A percentile compares a stretch with the other conserved stretches of the same genome.
These are phyloP conservation scores for Tolypocladium album DNA, from an alignment of 2,329 filamentous ascomycete species.

Conservation along the genomic window DNA sequence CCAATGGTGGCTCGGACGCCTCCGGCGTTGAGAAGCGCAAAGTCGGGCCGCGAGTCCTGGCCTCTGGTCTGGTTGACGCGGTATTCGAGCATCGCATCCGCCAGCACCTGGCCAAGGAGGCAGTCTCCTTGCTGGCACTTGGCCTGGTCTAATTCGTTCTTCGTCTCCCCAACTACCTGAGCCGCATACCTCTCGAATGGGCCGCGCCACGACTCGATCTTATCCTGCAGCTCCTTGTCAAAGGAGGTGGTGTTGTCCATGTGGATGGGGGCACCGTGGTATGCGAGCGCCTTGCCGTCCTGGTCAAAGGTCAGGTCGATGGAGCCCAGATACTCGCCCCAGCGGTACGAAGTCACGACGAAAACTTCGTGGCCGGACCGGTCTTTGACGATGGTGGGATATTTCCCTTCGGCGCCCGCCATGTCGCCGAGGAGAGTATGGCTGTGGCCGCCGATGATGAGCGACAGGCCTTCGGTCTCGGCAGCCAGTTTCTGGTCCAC, in stretches of 20 bases:
- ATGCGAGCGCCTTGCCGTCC: conserved; percentile 49
- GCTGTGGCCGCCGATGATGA: conserved; percentile 55
- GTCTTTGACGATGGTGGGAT: conserved; percentile 53
- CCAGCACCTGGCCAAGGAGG: conserved; percentile 42
- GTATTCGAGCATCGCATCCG: conserved; percentile 52
- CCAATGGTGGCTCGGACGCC: conserved; percentile 55
- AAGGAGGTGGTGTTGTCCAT: conserved; percentile 49
- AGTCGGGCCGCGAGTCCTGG: conserved; percentile 30
- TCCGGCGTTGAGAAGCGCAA: conserved; percentile 53
- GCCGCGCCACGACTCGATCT: conserved; percentile 46
- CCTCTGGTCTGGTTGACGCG: conserved; percentile 33
- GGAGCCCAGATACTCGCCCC: conserved; percentile 59
- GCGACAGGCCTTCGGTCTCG: conserved; percentile 50
- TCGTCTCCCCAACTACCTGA: conserved; percentile 23
- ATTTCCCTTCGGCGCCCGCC: conserved; percentile 45
- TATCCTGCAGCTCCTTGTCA: conserved; percentile 43
- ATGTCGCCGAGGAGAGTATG: conserved; percentile 51
- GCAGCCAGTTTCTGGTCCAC: conserved; percentile 50
- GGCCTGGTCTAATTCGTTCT: conserved; percentile 47
- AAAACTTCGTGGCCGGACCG: conserved; percentile 55
- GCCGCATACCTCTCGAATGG: conserved; percentile 51
- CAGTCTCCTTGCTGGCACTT: conserved; percentile 50
- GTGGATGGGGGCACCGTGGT: conserved; percentile 54
- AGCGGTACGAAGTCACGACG: conserved; percentile 56
- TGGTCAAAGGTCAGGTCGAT: conserved; percentile 55